Conservation (phyloP, 208 protist species). For the Wallacemonas sp. region DNA sequence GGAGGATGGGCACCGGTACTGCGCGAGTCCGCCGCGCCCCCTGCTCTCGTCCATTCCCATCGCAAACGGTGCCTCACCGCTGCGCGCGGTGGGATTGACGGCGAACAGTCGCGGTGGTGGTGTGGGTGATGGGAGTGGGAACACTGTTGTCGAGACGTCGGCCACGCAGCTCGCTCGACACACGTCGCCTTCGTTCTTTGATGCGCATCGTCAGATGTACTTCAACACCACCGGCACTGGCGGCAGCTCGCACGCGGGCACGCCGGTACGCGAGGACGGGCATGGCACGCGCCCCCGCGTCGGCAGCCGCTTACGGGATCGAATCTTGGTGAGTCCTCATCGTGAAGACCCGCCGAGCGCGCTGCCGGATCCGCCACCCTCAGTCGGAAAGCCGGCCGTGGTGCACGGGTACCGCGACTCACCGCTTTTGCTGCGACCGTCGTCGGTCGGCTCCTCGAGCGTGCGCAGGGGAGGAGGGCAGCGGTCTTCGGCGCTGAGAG, state of each 20-base stretch:
- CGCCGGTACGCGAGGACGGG: not conserved
- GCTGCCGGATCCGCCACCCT: not conserved
- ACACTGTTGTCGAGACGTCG: too few species aligned
- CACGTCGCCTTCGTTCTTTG: conserved; percentile 2
- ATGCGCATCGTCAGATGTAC: conserved; percentile 6
- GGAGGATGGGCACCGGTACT: not conserved
- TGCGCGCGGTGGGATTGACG: too few species aligned
- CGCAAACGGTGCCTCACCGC: not conserved
- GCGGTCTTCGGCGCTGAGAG: too few species aligned
- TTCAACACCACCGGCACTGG: too few species aligned
- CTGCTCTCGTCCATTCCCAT: not conserved
- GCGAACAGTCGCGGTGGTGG: too few species aligned
- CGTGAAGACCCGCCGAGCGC: not conserved
- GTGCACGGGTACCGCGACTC: not conserved
- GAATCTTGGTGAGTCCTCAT: not conserved
- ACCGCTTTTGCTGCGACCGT: not conserved
- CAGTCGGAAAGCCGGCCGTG: not conserved
- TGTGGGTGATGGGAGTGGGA: too few species aligned
- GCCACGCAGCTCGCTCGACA: too few species aligned
- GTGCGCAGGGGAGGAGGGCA: too few species aligned
- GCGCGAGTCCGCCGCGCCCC: not conserved
- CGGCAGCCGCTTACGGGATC: not conserved
- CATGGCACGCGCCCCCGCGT: not conserved
- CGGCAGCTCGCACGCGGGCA: not conserved
- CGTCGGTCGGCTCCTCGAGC: too few species aligned